Base-by-base conservation (phyloP, 345 rosid genomes). In the Noccaea caerulescens region DNA sequence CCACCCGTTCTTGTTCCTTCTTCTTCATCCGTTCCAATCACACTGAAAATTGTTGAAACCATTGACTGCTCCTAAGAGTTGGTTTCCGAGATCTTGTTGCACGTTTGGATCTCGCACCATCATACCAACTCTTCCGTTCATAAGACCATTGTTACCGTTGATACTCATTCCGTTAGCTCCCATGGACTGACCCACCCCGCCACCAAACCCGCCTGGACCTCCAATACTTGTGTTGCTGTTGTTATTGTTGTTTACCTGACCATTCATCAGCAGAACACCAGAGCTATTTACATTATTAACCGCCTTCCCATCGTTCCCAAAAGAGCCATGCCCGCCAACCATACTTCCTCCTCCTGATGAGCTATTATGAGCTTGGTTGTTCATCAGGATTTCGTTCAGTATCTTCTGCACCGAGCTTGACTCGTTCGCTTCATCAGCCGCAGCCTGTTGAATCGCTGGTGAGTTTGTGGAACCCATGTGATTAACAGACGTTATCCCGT, bases 391-490 rank as follows among this genome's bases (percentile, higher is more conserved):
- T 9, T 87, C 92, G 32, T 90, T 93, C 54, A 94, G 76, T 68
- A 94, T 82, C 78, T 94, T 94, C 82, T 92, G 93, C 44, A 91
- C 98, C 16, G 97, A 84, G 69, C 89, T 94, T 0, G 97, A 80
- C 66, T 85, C 93, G 38, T 78, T 83, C 4, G 76, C 86, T 51
- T 89, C 96, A 13, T 89, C 96, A 49, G 84, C 80, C 8, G 86
- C 45, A 10, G 32, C 80, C 45, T 85, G 92, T 68, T 87, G 98
- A 80, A 70, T 60, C 34, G 87, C 88, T 0, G 91, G 85, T 49
- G 92, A 84, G 75, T 80, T 88, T 55, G 84, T 57, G 11, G 88
- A 78, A 41, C 79, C 82, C 76, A 83, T 78, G 75, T 84, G 96
- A 80, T 76, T 83, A 11, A 85, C 69, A 63, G 84, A 83, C 47